Conservation (phyloP, 2,329 filamentous ascomycete species). For the Bipolaris cookei region DNA sequence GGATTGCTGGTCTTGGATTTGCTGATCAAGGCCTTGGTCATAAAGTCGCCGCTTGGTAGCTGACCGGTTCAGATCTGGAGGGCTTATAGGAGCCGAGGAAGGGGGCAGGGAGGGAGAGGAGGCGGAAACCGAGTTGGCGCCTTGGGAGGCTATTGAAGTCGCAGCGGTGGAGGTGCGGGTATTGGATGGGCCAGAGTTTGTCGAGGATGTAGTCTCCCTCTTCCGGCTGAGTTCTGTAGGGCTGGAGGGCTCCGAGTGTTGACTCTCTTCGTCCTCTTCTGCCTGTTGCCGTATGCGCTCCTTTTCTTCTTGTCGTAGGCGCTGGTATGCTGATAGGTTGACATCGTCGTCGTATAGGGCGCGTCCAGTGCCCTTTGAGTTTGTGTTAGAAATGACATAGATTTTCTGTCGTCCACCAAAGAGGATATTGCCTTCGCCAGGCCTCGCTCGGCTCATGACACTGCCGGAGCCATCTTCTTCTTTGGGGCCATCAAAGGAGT, state of each 20-base stretch:
- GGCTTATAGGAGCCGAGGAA: slow-evolving; percentile 34
- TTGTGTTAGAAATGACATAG: slow-evolving; percentile 74
- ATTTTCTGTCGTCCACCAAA: slow-evolving; percentile 97
- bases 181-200: slow-evolving; percentile 72
- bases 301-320: slow-evolving; percentile 64
- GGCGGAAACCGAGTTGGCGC: slow-evolving; percentile 45
- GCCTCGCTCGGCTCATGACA: slow-evolving; percentile 84
- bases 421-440: slow-evolving; percentile 86
- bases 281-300: slow-evolving; percentile 50
- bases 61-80: slow-evolving; percentile 63
- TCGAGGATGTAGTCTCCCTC: slow-evolving; percentile 84
- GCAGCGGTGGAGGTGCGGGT: slow-evolving; percentile 80
- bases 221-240: slow-evolving; percentile 71
- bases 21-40: slow-evolving; percentile 79
- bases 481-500: slow-evolving; percentile 67
- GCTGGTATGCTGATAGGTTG: slow-evolving; percentile 81
- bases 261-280: slow-evolving; percentile 49
- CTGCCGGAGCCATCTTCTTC: slow-evolving; percentile 74
- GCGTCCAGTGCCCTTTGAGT: slow-evolving; percentile 58
- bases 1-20: slow-evolving; percentile 79
- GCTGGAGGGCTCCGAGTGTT: slow-evolving; percentile 55
- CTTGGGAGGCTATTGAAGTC: slow-evolving; percentile 83
- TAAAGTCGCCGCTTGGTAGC: slow-evolving; percentile 79
- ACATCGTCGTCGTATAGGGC: slow-evolving; percentile 88
- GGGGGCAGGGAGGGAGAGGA: slow-evolving; percentile 39